phyloP scores from a whole-genome alignment of 2,329 filamentous ascomycete genomes.

The Corniculantispora saksenae region DNA sequence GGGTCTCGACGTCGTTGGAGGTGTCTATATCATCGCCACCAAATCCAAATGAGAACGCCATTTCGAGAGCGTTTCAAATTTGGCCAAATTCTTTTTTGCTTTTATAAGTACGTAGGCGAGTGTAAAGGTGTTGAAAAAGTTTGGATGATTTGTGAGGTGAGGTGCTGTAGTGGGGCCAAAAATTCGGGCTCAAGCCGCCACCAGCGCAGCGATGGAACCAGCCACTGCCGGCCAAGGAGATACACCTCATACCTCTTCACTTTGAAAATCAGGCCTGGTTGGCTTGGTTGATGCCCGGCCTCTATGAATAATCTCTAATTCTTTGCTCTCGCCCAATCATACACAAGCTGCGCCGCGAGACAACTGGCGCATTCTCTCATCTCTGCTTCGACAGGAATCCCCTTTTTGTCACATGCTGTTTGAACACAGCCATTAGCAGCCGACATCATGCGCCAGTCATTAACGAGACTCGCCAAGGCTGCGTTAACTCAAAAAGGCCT shows the following conservation, averaged over 20 bases:
- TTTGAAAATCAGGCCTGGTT: not conserved
- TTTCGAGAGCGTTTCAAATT: slow-evolving; percentile 21
- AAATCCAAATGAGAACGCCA: slow-evolving; percentile 63
- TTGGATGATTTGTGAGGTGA: not conserved
- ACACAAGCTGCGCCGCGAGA: not conserved
- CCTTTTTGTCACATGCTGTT: slow-evolving; percentile 5
- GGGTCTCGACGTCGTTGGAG: slow-evolving; percentile 37
- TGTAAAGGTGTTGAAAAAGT: not conserved
- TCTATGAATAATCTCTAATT: not conserved
- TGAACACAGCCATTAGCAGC: not conserved
- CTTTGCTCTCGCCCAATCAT: not conserved
- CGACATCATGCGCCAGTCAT: slow-evolving; percentile 31
- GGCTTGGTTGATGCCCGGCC: not conserved
- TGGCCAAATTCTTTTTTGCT: not conserved
- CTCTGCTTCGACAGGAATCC: not conserved
- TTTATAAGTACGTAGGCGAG: not conserved
- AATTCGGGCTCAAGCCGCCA: slow-evolving; percentile 8
- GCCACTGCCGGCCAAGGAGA: not conserved
- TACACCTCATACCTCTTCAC: not conserved
- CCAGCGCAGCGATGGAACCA: not conserved
- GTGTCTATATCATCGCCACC: slow-evolving; percentile 65
- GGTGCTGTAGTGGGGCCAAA: slow-evolving; percentile 14
- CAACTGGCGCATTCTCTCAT: not conserved
- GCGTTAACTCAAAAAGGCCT: slow-evolving; percentile 34
- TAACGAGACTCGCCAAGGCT: slow-evolving; percentile 40